These are phyloP conservation scores for Pythium aristosporum DNA, from an alignment of 352 stramenopile genomes.

Conservation along the genomic window DNA sequence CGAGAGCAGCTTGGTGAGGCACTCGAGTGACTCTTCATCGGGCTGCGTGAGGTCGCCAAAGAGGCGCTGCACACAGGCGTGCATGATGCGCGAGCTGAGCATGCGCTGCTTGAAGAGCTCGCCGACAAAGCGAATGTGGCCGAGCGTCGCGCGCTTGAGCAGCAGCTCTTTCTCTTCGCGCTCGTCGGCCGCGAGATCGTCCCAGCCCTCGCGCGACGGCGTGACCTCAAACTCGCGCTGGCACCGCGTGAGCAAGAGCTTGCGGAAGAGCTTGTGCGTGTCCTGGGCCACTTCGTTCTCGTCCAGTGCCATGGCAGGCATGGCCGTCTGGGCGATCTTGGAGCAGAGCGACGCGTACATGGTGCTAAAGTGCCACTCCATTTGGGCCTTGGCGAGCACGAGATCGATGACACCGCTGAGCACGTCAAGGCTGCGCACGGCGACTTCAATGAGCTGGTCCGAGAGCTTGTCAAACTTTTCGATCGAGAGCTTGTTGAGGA, in stretches of 20 bases:
- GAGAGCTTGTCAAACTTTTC: constrained; percentile 97
- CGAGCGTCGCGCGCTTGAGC: constrained; percentile 80
- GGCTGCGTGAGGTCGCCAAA: constrained; percentile 77
- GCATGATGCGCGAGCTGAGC: constrained; percentile 94
- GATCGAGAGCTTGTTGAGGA: constrained; percentile 97
- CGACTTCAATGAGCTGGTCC: constrained; percentile 89
- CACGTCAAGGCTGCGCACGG: constrained; percentile 78
- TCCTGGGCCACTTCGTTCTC: constrained; percentile 62
- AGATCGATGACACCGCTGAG: constrained; percentile 90
- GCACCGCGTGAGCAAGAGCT: constrained; percentile 90
- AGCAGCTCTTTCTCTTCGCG: constrained; percentile 76
- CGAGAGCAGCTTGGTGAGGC: constrained; percentile 92
- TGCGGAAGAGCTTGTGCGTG: constrained; percentile 93
- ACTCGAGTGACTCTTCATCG: constrained; percentile 96
- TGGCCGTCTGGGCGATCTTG: constrained; percentile 88
- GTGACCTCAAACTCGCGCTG: constrained; percentile 94
- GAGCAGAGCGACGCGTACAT: constrained; percentile 96
- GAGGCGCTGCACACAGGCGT: constrained; percentile 85
- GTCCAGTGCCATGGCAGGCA: constrained; percentile 73
- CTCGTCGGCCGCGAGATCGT: constrained; percentile 51
- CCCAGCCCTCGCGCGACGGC: constrained; percentile 64
- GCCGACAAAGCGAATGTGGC: constrained; percentile 96
- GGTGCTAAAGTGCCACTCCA: constrained; percentile 95
- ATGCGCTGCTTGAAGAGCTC: constrained; percentile 96
- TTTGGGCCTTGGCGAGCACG: constrained; percentile 95